phyloP scores from a whole-genome alignment of 2,329 filamentous ascomycete species.

The Cucurbitaria berberidis region DNA sequence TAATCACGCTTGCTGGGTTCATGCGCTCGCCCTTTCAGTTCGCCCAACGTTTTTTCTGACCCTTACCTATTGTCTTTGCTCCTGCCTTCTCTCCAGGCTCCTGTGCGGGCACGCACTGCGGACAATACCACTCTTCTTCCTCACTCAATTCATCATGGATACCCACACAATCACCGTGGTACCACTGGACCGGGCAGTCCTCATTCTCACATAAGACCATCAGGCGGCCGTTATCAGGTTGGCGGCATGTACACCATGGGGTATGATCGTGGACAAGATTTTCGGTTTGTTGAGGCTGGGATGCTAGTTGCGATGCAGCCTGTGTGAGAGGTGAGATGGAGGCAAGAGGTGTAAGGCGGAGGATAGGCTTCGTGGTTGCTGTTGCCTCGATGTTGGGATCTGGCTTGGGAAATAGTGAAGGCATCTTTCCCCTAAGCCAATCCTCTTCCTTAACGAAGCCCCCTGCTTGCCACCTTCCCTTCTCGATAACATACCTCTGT shows the following conservation, averaged over 20 bases:
- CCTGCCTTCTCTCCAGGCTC: background rate
- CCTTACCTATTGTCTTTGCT: too few species aligned
- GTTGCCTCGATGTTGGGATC: background rate
- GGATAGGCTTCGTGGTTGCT: background rate
- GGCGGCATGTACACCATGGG: constrained; percentile 8
- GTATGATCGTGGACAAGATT: background rate
- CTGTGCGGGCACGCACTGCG: background rate
- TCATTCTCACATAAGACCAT: constrained; percentile 14
- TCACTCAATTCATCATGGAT: background rate
- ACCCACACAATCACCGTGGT: constrained; percentile 8
- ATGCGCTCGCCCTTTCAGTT: too few species aligned
- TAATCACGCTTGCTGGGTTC: too few species aligned
- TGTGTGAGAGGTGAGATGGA: background rate
- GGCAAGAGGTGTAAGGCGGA: background rate
- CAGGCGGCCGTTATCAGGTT: constrained; percentile 2
- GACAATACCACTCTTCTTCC: background rate
- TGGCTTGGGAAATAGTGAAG: background rate
- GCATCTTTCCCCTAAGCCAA: background rate
- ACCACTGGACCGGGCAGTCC: constrained; percentile 6
- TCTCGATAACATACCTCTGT: constrained; percentile 1
- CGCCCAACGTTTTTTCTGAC: too few species aligned
- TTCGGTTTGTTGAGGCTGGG: background rate
- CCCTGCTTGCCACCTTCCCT: background rate
- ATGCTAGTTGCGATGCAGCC: background rate
- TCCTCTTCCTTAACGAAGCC: background rate